phyloP scores from a whole-genome alignment of 306 rosid genomes.

The Alnus glutinosa region DNA sequence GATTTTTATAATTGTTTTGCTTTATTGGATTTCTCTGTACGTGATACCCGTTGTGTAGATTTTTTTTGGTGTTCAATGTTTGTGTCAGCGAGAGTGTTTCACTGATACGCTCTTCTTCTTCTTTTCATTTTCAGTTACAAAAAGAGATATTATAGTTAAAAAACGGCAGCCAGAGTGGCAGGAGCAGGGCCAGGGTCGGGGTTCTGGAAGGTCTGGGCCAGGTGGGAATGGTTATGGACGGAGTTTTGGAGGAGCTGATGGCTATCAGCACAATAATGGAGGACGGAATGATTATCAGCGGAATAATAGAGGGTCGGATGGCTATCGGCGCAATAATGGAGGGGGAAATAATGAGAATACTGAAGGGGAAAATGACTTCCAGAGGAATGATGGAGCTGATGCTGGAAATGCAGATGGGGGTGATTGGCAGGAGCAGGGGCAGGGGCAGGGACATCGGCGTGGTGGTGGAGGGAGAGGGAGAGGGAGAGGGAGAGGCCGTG shows the following conservation, averaged over 20 bases:
- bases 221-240: constrained; percentile 7
- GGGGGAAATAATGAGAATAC: background rate
- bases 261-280: background rate
- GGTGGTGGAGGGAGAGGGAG: constrained; percentile 7
- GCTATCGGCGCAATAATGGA: background rate
- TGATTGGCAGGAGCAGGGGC: constrained; percentile 14
- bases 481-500: constrained; percentile 14
- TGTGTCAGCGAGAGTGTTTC: background rate
- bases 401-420: background rate
- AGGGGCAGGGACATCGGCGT: background rate
- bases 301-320: background rate
- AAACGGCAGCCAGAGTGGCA: background rate
- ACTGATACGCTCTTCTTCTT: background rate
- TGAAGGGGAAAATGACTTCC: constrained; percentile 1
- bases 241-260: constrained; percentile 2
- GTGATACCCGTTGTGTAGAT: background rate
- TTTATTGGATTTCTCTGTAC: background rate
- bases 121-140: background rate
- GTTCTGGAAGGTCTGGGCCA: background rate
- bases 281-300: background rate
- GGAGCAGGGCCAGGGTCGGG: background rate
- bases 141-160: background rate
- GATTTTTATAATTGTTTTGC: background rate
- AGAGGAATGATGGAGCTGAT: background rate
- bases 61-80: background rate